Conservation (phyloP, 164 flowering plant genomes). For the Annona squamosa region DNA sequence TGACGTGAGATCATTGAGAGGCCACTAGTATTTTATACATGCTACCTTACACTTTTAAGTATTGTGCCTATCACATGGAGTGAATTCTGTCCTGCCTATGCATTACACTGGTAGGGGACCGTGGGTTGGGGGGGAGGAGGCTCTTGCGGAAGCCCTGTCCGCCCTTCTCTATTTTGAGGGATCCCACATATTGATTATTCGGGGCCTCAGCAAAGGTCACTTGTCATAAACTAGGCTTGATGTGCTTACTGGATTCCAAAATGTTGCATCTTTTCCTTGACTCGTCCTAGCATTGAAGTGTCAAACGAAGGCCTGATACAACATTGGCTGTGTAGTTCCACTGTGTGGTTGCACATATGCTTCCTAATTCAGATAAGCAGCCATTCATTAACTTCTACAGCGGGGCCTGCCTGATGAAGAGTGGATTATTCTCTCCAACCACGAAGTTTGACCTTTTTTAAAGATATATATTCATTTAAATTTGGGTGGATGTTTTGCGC, state of each 20-base stretch:
- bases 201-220: not conserved
- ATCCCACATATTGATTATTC: slow-evolving; percentile 3
- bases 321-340: not conserved
- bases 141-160: slow-evolving; percentile 8
- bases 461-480: not conserved
- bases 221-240: not conserved
- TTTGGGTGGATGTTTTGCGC: not conserved
- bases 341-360: not conserved
- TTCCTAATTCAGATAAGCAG: not conserved
- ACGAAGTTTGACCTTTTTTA: not conserved
- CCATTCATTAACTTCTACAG: not conserved
- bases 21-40: not conserved
- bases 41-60: not conserved
- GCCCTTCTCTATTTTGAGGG: slow-evolving; percentile 11
- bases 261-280: not conserved
- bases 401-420: not conserved
- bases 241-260: not conserved
- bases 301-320: not conserved
- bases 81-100: not conserved
- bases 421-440: not conserved
- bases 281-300: not conserved
- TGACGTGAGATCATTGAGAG: too few species aligned
- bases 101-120: not conserved
- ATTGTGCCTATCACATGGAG: not conserved
- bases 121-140: not conserved